These are phyloP conservation scores for Gymnopus androsaceus DNA, from an alignment of 1,284 basidiomycete genomes.

Conservation along the genomic window DNA sequence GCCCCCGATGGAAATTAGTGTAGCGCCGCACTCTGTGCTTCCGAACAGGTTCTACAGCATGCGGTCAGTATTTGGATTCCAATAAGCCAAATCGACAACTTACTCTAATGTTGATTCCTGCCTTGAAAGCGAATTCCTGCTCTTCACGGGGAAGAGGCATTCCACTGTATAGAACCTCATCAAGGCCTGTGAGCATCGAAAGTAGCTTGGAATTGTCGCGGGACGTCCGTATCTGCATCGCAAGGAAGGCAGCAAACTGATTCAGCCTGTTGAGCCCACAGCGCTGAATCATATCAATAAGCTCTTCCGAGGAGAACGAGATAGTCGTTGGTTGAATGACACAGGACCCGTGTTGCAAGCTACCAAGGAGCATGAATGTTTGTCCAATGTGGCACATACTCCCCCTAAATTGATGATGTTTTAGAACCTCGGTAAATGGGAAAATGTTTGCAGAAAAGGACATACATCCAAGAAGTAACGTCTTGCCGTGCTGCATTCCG, in stretches of 20 bases:
- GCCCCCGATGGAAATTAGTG: conserved; percentile 55
- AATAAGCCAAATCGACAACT: conserved; percentile 21
- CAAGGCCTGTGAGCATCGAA: conserved; percentile 52
- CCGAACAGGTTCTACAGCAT: conserved; percentile 63
- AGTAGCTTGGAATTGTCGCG: conserved; percentile 63
- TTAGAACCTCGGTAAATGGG: neutral
- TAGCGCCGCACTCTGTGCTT: conserved; percentile 70
- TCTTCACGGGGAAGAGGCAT: conserved; percentile 62
- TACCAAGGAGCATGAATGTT: conserved; percentile 68
- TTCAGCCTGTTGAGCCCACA: conserved; percentile 71
- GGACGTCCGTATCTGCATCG: conserved; percentile 60
- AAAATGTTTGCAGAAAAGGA: conserved; percentile 20
- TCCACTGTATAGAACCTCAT: conserved; percentile 64
- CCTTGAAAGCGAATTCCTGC: conserved; percentile 61
- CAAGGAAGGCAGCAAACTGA: conserved; percentile 69
- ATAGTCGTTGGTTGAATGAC: conserved; percentile 67
- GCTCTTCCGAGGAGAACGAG: conserved; percentile 65
- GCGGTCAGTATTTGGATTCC: conserved; percentile 11
- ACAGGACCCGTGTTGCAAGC: conserved; percentile 69
- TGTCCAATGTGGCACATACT: conserved; percentile 74
- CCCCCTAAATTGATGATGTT: conserved; percentile 43
- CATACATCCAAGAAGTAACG: conserved; percentile 69
- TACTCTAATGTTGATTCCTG: conserved; percentile 59
- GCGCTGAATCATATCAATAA: conserved; percentile 66
- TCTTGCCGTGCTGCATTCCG: conserved; percentile 54